These are phyloP conservation scores for Nicotiana sylvestris DNA, from an alignment of 257 asterid species.

Conservation along the genomic window DNA sequence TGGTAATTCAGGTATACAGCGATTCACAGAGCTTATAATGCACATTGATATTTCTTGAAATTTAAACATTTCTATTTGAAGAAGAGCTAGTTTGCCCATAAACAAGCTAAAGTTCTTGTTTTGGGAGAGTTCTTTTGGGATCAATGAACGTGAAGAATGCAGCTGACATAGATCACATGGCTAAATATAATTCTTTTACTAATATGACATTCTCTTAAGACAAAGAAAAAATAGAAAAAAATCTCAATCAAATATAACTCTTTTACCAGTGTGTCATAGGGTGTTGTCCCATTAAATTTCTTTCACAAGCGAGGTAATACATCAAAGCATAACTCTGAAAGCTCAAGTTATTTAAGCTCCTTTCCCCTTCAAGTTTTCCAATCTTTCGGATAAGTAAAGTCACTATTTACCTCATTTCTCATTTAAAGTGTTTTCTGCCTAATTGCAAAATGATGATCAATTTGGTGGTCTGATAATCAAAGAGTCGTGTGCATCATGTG, in stretches of 20 bases:
- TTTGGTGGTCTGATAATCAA: background rate
- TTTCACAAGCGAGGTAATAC: background rate
- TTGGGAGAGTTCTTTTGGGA: background rate
- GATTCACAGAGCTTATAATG: background rate
- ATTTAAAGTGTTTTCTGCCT: background rate
- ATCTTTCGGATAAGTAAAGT: background rate
- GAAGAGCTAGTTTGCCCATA: background rate
- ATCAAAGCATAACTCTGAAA: background rate
- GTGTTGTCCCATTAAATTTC: background rate
- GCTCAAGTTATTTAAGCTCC: background rate
- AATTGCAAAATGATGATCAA: background rate
- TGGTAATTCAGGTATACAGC: slow-evolving; percentile 72
- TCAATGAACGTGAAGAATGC: background rate
- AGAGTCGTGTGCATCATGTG: background rate
- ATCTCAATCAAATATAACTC: background rate
- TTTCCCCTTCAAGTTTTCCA: background rate
- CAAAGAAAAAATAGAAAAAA: background rate
- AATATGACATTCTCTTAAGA: background rate
- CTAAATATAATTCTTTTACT: background rate
- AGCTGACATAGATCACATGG: background rate
- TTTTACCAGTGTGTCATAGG: background rate
- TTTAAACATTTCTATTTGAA: background rate
- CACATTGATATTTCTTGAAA: background rate
- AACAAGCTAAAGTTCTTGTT: background rate
- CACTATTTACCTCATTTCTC: background rate